Percentiles rank a stretch among this genome's conserved stretches.
phyloP scores from a whole-genome alignment of 176 grass and related monocot species.

The Oryza meridionalis region DNA sequence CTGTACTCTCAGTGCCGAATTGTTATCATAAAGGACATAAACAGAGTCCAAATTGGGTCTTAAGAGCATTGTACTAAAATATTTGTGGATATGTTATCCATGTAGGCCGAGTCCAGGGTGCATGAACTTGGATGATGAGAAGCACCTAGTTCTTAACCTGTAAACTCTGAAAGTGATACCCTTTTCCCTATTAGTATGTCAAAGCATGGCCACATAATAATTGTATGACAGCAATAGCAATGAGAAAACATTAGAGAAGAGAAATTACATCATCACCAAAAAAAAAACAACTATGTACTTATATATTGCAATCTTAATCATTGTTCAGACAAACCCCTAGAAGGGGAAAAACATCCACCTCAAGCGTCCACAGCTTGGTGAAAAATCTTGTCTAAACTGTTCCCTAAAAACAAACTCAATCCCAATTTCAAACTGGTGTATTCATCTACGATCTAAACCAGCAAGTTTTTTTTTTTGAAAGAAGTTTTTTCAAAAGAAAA shows the following conservation, averaged over 20 bases:
- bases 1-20: too few relatives aligned
- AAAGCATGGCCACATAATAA: background rate
- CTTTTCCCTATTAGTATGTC: background rate
- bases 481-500: background rate
- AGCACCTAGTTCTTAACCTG: background rate
- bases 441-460: background rate
- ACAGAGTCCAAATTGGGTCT: background rate
- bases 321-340: background rate
- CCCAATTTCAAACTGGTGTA: background rate
- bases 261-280: background rate
- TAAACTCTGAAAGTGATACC: too few relatives aligned
- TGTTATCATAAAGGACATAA: too few relatives aligned
- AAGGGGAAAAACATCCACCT: slow-evolving; percentile 15
- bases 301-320: background rate
- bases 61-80: too few relatives aligned
- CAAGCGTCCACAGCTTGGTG: slow-evolving; percentile 9
- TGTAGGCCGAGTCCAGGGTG: background rate
- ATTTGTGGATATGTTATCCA: background rate
- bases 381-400: background rate
- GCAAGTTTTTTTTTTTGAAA: background rate
- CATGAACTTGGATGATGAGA: background rate
- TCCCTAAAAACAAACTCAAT: slow-evolving; percentile 2
- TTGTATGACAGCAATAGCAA: background rate
- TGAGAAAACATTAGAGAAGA: background rate
- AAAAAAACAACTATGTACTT: background rate